Evolutionary conservation across 1,139 yeast genomes (phyloP), one percentile per base, ranked within the genome.

Genomic region (Candida dubliniensis): DNA sequence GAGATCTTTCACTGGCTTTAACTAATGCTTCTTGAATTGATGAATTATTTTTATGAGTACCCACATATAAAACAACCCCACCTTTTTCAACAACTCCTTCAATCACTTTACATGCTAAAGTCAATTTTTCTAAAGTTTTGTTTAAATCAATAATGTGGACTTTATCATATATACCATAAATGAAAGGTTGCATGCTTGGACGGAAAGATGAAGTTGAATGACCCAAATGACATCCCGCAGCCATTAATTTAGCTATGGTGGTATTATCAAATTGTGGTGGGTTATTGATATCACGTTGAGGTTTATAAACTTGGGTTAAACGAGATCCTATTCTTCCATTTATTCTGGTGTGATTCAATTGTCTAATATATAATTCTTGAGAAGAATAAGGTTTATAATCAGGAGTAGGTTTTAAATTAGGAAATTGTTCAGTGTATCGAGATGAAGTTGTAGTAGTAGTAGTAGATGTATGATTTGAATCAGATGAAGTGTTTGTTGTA

Each of bases 211-310:
- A 73, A 32, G 83, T 85, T 4, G 96, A 79, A 58, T 93, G 97
- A 26, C 99, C 99, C 54, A 93, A 71, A 64, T 93, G 99, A 42
- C 93, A 93, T 37, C 97, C 98, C 0, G 98, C 89, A 4, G 97
- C 95, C 65, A 91, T 63, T 43, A 91, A 74, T 46, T 82, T 81
- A 25, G 87, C 71, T 30, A 89, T 69, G 1, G 93, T 75, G 10
- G 87, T 62, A 47, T 85, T 80, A 29, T 76, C 67, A 23, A 81
- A 71, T 29, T 74, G 59, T 30, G 75, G 71, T 11, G 96, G 96
- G 23, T 69, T 63, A 43, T 73, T 71, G 26, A 84, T 73, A 50
- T 87, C 87, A 51, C 76, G 72, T 58, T 84, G 82, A 18, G 96
- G 96, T 43, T 69, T 67, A 60, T 87, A 88, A 8, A 87, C 81